Base-by-base conservation (phyloP, 495 filamentous ascomycete genomes). In the Penicillium subrubescens region DNA sequence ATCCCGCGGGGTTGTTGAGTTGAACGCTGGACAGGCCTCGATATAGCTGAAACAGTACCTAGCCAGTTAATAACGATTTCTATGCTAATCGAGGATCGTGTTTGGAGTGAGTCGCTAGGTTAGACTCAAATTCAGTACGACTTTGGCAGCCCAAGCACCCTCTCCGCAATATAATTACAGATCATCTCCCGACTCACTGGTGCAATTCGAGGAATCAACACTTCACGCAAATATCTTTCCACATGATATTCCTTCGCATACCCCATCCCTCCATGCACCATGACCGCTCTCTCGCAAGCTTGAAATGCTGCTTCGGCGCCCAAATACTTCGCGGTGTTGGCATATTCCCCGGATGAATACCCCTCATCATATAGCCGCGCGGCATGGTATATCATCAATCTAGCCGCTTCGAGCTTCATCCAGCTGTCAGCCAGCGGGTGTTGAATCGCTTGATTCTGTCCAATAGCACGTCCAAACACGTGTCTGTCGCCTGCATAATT, bases 161-260 rank as follows among this genome's bases (percentile, higher is more conserved):
- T 88, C 73, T 94, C 89, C 17, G 84, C 85, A 34, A 93, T 82
- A 65, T 87, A 92, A 63, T 91, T 92, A 79, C 90, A 75, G 54
- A 93, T 90, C 91, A 92, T 92, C 76, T 92, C 91, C 0, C 87
- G 79, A 71, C 88, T 90, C 1, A 93, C 87, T 0, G 89, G 90
- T 6, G 90, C 89, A 57, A 94, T 89, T 25, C 90, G 75, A 14
- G 90, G 90, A 25, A 93, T 89, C 48, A 92, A 83, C 53, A 85
- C 88, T 72, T 93, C 90, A 27, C 90, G 77, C 54, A 93, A 75
- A 75, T 89, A 93, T 41, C 90, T 76, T 76, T 94, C 91, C 0
- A 93, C 90, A 72, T 92, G 87, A 71, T 90, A 92, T 67, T 94
- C 90, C 62, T 85, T 82, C 5, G 90, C 90, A 73, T 93, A 93